Percentiles rank a stretch among this genome's conserved stretches.
These are phyloP conservation scores for Saccharum officinarum DNA, from an alignment of 176 grass and related monocot species.

Conservation along the genomic window DNA sequence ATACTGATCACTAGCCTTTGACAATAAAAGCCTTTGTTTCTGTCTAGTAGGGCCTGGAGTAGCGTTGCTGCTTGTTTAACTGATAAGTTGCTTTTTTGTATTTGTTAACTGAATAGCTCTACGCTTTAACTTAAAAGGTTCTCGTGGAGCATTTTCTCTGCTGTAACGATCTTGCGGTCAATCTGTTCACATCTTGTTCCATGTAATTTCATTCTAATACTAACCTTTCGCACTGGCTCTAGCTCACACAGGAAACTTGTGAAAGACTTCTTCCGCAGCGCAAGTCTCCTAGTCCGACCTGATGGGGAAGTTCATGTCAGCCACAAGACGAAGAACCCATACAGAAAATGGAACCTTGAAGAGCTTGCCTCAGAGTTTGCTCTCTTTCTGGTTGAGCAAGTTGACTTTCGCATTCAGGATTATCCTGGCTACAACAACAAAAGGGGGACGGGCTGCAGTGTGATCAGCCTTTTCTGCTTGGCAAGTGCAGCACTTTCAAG, in stretches of 20 bases:
- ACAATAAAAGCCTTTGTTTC: neutral
- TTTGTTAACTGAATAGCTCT: neutral
- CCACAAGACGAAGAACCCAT: neutral
- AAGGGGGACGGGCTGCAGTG: neutral
- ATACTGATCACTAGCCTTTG: neutral
- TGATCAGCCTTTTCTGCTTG: neutral
- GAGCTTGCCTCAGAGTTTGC: neutral
- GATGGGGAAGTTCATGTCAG: constrained; percentile 1
- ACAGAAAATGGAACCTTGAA: neutral
- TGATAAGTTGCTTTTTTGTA: neutral
- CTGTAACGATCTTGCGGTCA: neutral
- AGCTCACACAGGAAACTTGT: neutral
- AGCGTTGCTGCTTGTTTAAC: neutral
- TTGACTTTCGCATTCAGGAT: neutral
- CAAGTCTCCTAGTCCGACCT: neutral
- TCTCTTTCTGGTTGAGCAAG: neutral
- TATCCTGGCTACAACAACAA: constrained; percentile 9
- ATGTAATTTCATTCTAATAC: neutral
- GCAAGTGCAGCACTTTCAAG: neutral
- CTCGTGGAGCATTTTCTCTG: neutral
- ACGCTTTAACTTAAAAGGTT: neutral
- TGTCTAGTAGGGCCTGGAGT: neutral
- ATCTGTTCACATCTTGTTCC: neutral
- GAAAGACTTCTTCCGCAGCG: constrained; percentile 1
- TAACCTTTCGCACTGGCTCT: neutral